Percentiles rank a stretch among this genome's conserved stretches.
phyloP scores from a whole-genome alignment of 1,284 basidiomycete species.

The Moesziomyces sp. region DNA sequence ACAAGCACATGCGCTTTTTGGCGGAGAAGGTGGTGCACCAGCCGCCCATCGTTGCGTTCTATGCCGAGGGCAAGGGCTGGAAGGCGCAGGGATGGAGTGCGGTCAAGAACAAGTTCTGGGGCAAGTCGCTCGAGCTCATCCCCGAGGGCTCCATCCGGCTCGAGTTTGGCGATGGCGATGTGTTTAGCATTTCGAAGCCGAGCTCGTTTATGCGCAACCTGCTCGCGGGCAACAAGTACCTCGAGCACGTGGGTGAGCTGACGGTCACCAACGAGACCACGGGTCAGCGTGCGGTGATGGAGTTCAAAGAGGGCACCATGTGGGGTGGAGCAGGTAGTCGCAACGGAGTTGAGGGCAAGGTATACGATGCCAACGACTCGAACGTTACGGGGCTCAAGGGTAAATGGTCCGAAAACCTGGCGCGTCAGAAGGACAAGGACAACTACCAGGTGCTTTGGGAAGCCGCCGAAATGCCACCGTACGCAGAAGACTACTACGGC shows the following conservation, averaged over 20 bases:
- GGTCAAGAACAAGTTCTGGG: conserved; percentile 68
- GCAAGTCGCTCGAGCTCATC: conserved; percentile 66
- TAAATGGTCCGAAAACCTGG: conserved; percentile 60
- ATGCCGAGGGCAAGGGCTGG: conserved; percentile 65
- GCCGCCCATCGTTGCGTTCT: conserved; percentile 62
- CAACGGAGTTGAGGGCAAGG: conserved; percentile 57
- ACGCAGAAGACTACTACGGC: conserved; percentile 64
- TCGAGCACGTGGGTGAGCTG: conserved; percentile 67
- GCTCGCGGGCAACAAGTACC: conserved; percentile 67
- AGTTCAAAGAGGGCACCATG: conserved; percentile 66
- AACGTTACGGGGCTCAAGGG: conserved; percentile 55
- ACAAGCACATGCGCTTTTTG: conserved; percentile 59
- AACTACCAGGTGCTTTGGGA: conserved; percentile 65
- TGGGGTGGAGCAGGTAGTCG: conserved; percentile 57
- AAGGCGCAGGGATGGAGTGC: conserved; percentile 54
- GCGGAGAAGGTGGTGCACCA: conserved; percentile 67
- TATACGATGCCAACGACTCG: conserved; percentile 60
- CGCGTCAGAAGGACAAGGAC: conserved; percentile 57
- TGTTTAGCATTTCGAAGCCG: conserved; percentile 60
- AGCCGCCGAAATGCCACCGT: conserved; percentile 58
- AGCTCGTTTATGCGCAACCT: conserved; percentile 66
- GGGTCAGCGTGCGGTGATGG: conserved; percentile 52
- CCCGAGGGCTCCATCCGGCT: conserved; percentile 57
- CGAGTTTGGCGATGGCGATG: conserved; percentile 63
- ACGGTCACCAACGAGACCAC: conserved; percentile 58